A percentile compares a stretch with the other conserved stretches of the same genome.
phyloP scores from a whole-genome alignment of 176 grass and related monocot genomes.

The Pontederia crassipes region DNA sequence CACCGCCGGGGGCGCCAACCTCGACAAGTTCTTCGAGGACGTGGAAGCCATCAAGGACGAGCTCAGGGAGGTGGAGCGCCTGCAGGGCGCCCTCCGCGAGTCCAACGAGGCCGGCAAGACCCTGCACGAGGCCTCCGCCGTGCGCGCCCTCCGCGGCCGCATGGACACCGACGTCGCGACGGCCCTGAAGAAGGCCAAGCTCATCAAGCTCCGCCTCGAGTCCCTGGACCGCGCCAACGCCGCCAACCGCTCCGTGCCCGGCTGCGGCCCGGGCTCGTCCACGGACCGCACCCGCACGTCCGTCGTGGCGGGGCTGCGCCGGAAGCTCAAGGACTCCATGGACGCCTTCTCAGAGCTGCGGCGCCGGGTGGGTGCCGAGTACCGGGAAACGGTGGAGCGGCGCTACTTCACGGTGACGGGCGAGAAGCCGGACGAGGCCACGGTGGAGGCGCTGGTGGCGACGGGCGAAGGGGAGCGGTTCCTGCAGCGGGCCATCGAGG shows the following conservation, averaged over 20 bases:
- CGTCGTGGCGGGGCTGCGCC: constrained; percentile 31
- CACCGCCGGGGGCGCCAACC: constrained; percentile 16
- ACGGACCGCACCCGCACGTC: constrained; percentile 32
- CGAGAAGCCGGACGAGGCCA: constrained; percentile 41
- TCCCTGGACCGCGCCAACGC: constrained; percentile 31
- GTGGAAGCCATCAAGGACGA: constrained; percentile 36
- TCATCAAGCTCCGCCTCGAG: constrained; percentile 38
- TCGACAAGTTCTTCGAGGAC: constrained; percentile 40
- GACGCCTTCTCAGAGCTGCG: constrained; percentile 38
- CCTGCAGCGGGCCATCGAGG: constrained; percentile 27
- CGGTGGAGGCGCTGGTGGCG: constrained; percentile 39
- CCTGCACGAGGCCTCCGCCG: constrained; percentile 12
- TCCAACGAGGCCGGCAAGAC: constrained; percentile 42
- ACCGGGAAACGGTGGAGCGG: constrained; percentile 39
- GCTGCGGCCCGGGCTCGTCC: constrained; percentile 32
- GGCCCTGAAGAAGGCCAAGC: constrained; percentile 28
- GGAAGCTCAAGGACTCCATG: constrained; percentile 43
- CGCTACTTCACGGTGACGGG: constrained; percentile 57
- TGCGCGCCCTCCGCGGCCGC: constrained; percentile 15
- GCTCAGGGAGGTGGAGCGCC: constrained; percentile 27
- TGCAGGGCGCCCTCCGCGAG: constrained; percentile 28
- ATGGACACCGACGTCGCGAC: constrained; percentile 25
- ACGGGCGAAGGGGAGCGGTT: constrained; percentile 15
- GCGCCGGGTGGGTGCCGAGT: constrained; percentile 35
- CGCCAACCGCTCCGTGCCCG: constrained; percentile 28